Base-by-base conservation (phyloP, 257 asterid genomes). In the Voacanga thouarsii region DNA sequence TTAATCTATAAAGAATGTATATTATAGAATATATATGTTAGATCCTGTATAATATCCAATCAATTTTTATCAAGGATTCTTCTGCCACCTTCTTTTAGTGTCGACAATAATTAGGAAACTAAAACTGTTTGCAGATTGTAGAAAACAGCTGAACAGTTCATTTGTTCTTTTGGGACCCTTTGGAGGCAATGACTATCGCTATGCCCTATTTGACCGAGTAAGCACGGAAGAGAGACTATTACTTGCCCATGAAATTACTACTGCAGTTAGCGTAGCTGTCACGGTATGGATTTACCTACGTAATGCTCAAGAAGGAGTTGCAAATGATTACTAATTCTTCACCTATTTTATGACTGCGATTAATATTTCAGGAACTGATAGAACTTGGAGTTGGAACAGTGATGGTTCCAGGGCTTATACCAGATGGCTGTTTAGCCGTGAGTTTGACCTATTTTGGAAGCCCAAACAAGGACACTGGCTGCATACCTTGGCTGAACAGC, bases 321-420 rank as follows among this genome's bases (percentile, higher is more conserved):
- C 6, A 44, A 44, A 44, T 44, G 47, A 44, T 2, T 44, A 44
- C 37, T 33, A 33, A 33, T 44, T 44, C 9, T 44, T 44, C 47
- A 44, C 4, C 47, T 44, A 8, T 44, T 33, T 44, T 5, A 44
- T 6, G 47, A 44, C 47, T 5, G 5, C 5, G 8, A 8, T 8
- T 49, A 16, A 2, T 1, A 53, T 53, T 53, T 44, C 33, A 77
- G 80, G 75, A 77, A 37, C 45, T 77, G 15, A 47, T 77, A 45
- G 75, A 65, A n/a, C 51, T 77, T 49, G 80, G 80, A 11, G 75
- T 55, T 45, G 73, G 56, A 5, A 66, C 72, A 23, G 51, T 66
- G 15, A 33, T 66, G 28, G 75, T 77, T 39, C 75, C 80, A 2
- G 75, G 75, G 26, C 71, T 61, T 33, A 7, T 67, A 19, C 80